A percentile compares a stretch with the other conserved stretches of the same genome.
These are phyloP conservation scores for Nakazawaea peltata DNA, from an alignment of 805 yeast species.

Conservation along the genomic window DNA sequence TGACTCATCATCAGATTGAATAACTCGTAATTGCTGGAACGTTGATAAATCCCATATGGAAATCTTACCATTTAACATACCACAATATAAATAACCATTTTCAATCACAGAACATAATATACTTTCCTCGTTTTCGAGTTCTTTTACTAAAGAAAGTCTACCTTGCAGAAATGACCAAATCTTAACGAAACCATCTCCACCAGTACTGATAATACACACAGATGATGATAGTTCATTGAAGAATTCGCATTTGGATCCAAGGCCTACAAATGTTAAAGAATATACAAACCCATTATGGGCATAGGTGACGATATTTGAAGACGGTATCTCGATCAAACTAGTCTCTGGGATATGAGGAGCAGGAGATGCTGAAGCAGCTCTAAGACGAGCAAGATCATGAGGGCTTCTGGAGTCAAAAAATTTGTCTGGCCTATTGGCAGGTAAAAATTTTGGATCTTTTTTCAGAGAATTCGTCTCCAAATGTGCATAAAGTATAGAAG, in stretches of 20 bases:
- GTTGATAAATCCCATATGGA: constrained; percentile 86
- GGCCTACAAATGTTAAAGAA: constrained; percentile 38
- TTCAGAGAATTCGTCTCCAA: constrained; percentile 17
- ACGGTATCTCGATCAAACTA: constrained; percentile 59
- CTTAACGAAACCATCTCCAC: constrained; percentile 88
- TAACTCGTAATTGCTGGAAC: constrained; percentile 50
- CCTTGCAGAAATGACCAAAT: constrained; percentile 52
- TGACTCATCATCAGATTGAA: constrained; percentile 34
- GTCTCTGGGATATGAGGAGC: constrained; percentile 5
- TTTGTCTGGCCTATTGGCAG: constrained; percentile 64
- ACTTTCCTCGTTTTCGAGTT: constrained; percentile 57
- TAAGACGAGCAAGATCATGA: neutral
- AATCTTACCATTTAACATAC: constrained; percentile 66
- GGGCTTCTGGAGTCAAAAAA: constrained; percentile 70
- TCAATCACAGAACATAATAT: constrained; percentile 61
- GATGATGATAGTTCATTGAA: too few species aligned
- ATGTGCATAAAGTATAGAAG: constrained; percentile 71
- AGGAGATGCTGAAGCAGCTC: too few species aligned
- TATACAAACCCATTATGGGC: constrained; percentile 93
- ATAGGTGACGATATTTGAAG: constrained; percentile 57
- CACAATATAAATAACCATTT: constrained; percentile 74
- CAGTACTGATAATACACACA: constrained; percentile 60
- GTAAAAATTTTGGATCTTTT: constrained; percentile 32
- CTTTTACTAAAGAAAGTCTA: constrained; percentile 20
- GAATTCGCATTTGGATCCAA: constrained; percentile 16